phyloP scores from a whole-genome alignment of 2,329 filamentous ascomycete species.

The Fusarium brachygibbosum region DNA sequence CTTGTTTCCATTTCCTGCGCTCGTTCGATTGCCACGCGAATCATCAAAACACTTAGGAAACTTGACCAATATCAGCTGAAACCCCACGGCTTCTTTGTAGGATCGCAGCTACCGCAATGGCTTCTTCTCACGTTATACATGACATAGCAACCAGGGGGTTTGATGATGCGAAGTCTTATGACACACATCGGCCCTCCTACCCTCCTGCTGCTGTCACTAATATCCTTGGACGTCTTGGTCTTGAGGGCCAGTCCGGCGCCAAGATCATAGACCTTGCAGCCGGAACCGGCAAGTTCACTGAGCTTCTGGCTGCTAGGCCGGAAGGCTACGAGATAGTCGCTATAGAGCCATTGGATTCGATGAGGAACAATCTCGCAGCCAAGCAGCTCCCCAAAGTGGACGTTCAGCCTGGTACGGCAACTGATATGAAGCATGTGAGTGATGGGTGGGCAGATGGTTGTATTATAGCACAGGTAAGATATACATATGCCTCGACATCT shows the following conservation, averaged over 20 bases:
- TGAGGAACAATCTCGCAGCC: slow-evolving; percentile 70
- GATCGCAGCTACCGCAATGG: slow-evolving; percentile 28
- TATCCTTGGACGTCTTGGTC: slow-evolving; percentile 68
- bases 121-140: slow-evolving; percentile 61
- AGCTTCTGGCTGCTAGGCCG: slow-evolving; percentile 68
- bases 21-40: neutral
- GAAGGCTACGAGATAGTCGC: slow-evolving; percentile 73
- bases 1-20: slow-evolving; percentile 8
- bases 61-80: slow-evolving; percentile 8
- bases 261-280: slow-evolving; percentile 74
- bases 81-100: neutral
- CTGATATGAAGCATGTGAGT: slow-evolving; percentile 66
- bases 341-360: slow-evolving; percentile 74
- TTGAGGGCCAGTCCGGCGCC: slow-evolving; percentile 62
- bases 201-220: slow-evolving; percentile 67
- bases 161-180: slow-evolving; percentile 73
- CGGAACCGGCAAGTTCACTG: slow-evolving; percentile 79
- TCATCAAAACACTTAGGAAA: neutral
- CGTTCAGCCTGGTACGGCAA: slow-evolving; percentile 70
- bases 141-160: slow-evolving; percentile 69
- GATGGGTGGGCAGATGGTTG: slow-evolving; percentile 72
- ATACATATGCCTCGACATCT: slow-evolving; percentile 13
- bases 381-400: slow-evolving; percentile 70
- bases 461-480: slow-evolving; percentile 74
- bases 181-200: slow-evolving; percentile 77